phyloP scores from a whole-genome alignment of 2,329 filamentous ascomycete species.

The Fusarium nematophilum region DNA sequence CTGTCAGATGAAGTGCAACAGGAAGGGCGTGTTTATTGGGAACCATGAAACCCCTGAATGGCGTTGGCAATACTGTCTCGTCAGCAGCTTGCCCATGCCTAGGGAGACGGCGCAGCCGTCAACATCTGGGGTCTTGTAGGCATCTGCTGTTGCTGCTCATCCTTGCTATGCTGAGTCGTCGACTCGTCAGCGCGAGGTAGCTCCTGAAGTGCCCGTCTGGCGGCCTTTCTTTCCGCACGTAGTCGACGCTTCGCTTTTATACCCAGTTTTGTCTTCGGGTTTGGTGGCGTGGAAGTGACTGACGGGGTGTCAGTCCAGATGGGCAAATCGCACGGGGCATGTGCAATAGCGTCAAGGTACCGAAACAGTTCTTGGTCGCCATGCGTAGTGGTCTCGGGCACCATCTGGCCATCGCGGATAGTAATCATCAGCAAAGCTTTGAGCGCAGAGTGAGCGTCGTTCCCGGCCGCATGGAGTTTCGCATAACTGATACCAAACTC shows the following conservation, averaged over 20 bases:
- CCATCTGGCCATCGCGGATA: constrained; percentile 53
- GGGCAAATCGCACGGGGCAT: constrained; percentile 3
- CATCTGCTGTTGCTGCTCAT: not conserved
- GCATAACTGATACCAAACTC: constrained; percentile 24
- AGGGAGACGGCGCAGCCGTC: no score
- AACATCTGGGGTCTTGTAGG: no score
- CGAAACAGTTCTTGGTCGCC: not conserved
- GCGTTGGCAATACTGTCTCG: no score
- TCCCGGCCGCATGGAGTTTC: constrained; percentile 31
- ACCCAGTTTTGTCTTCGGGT: not conserved
- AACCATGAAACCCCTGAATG: no score
- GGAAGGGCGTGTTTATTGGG: no score
- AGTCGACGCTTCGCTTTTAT: not conserved
- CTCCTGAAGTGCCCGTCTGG: not conserved
- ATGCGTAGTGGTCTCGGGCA: not conserved
- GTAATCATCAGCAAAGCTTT: constrained; percentile 52
- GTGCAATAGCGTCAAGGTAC: constrained; percentile 8
- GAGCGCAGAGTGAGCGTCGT: constrained; percentile 48
- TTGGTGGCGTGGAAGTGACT: constrained; percentile 2
- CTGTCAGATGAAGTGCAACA: no score
- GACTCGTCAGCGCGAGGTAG: not conserved
- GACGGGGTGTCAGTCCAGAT: constrained; percentile 1
- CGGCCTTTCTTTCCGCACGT: not conserved
- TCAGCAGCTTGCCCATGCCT: no score
- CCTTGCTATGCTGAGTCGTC: not conserved